These are phyloP conservation scores for Acacia concinna DNA, from an alignment of 331 rosid genomes.

Conservation along the genomic window DNA sequence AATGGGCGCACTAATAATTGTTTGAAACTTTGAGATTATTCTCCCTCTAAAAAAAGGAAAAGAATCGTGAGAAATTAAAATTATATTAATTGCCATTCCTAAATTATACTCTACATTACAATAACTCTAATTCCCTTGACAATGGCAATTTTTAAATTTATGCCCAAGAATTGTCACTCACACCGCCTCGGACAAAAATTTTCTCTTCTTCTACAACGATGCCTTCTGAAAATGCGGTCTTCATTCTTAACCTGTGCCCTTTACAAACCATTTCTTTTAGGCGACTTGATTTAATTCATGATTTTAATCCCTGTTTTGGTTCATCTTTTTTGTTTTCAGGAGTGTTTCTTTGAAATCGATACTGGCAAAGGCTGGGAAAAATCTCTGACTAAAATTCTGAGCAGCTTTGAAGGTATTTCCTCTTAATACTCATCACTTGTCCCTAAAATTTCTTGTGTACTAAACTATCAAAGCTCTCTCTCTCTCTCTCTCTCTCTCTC, in stretches of 20 bases:
- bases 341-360: slow-evolving; percentile 22
- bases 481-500: no score
- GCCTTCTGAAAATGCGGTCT: slow-evolving; percentile 17
- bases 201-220: neutral
- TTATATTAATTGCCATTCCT: neutral
- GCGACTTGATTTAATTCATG: neutral
- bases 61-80: neutral
- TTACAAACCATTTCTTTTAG: neutral
- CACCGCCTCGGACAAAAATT: neutral
- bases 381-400: slow-evolving; percentile 22
- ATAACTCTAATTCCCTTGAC: neutral
- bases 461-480: neutral
- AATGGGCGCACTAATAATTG: neutral
- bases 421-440: neutral
- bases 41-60: neutral
- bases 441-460: neutral
- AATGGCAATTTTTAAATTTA: neutral
- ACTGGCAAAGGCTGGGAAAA: slow-evolving; percentile 21
- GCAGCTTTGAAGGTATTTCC: slow-evolving; percentile 29
- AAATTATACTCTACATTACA: neutral
- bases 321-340: neutral
- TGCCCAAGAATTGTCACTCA: neutral
- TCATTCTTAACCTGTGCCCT: neutral
- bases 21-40: neutral
- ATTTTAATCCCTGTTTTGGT: neutral